These are phyloP conservation scores for Cryptococcus floricola DNA, from an alignment of 1,284 basidiomycete genomes.

Conservation along the genomic window DNA sequence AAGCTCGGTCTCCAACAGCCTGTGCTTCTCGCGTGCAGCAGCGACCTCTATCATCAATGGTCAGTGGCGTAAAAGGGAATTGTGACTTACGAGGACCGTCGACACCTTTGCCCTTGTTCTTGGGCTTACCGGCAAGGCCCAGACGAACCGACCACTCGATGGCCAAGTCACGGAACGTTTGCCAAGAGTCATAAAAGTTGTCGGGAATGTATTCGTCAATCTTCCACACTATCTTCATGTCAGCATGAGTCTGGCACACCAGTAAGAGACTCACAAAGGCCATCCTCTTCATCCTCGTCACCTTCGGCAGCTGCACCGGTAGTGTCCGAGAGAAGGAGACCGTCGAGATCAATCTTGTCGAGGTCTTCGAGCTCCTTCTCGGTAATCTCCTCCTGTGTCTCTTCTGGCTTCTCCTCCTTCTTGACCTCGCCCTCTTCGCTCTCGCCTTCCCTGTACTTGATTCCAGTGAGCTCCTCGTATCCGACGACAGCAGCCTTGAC, in stretches of 20 bases:
- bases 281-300: constrained; percentile 19
- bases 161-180: constrained; percentile 63
- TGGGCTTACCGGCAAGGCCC: constrained; percentile 54
- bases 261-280: constrained; percentile 16
- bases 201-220: constrained; percentile 85
- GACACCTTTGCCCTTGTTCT: constrained; percentile 4
- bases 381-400: constrained; percentile 47
- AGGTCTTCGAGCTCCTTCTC: constrained; percentile 62
- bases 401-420: constrained; percentile 36
- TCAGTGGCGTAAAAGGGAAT: background rate
- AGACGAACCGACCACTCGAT: constrained; percentile 63
- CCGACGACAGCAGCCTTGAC: constrained; percentile 93
- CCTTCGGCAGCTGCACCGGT: constrained; percentile 45
- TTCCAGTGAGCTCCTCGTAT: constrained; percentile 75
- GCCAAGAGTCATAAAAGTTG: constrained; percentile 68
- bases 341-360: constrained; percentile 66
- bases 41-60: constrained; percentile 30
- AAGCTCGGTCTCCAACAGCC: constrained; percentile 50
- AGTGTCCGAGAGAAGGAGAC: constrained; percentile 70
- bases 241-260: background rate
- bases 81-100: constrained; percentile 40
- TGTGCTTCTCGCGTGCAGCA: constrained; percentile 59
- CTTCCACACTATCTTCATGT: constrained; percentile 63
- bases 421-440: constrained; percentile 53
- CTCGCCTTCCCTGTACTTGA: constrained; percentile 42